A percentile compares a stretch with the other conserved stretches of the same genome.
These are phyloP conservation scores for Fraxinus quadrangulata DNA, from an alignment of 257 asterid species.

Conservation along the genomic window DNA sequence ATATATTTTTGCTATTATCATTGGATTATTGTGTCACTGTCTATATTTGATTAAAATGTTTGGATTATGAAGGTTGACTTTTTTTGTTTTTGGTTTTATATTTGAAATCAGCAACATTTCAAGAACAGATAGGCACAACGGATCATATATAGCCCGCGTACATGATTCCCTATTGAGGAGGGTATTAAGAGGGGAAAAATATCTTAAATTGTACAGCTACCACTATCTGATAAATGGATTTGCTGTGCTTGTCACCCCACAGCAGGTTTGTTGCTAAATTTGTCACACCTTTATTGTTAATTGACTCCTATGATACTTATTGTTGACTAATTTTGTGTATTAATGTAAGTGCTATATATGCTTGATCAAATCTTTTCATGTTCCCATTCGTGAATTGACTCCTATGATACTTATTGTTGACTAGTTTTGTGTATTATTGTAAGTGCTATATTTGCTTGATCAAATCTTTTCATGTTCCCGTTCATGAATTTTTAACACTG, in stretches of 20 bases:
- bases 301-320: too few relatives aligned
- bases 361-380: not conserved
- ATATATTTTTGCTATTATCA: slow-evolving; percentile 3
- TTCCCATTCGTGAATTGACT: not conserved
- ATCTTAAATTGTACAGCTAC: slow-evolving; percentile 91
- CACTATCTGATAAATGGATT: slow-evolving; percentile 90
- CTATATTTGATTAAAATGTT: slow-evolving; percentile 1
- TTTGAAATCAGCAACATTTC: slow-evolving; percentile 56
- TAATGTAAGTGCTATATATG: not conserved
- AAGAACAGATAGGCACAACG: slow-evolving; percentile 34
- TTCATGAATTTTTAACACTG: slow-evolving; percentile 5
- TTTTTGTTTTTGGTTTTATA: slow-evolving; percentile 12
- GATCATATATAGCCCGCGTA: slow-evolving; percentile 55
- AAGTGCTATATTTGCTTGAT: not conserved
- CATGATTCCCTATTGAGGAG: slow-evolving; percentile 72
- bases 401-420: not conserved
- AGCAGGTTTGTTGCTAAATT: slow-evolving; percentile 53
- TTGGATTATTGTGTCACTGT: slow-evolving; percentile 9
- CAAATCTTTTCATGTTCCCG: not conserved
- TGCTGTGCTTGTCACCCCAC: slow-evolving; percentile 83
- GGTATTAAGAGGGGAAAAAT: slow-evolving; percentile 69
- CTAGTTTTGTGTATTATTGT: not conserved
- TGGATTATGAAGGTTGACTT: slow-evolving; percentile 18
- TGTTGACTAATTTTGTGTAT: not conserved
- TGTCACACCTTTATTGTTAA: not conserved